Evolutionary conservation across 2,329 filamentous ascomycete species (phyloP), one percentile per base, ranked within the genome.

Genomic region (Penicillium thymicola): DNA sequence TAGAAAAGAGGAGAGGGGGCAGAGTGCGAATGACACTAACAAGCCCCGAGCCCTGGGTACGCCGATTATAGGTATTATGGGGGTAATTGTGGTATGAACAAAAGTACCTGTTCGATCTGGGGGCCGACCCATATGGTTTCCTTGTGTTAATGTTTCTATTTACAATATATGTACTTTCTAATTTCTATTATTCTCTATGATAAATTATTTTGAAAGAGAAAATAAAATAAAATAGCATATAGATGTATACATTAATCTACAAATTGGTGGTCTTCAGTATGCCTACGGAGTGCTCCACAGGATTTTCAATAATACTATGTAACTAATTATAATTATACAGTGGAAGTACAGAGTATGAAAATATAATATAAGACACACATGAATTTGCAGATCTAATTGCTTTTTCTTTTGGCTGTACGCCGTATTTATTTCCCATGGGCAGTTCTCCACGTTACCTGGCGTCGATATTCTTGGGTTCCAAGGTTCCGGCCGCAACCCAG

Each of bases 401-500:
- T 32, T 32, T 30, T 30, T 30, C 13, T 32, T 13, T n/a, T n/a
- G n/a, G 30, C 30, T 32, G 30, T 32, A 32, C 13, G 11, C 11
- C 0, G 30, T 32, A 32, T 45, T 32, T 32, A 23, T 34, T 16
- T 45, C 16, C 32, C 40, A 30, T 49, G 51, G 51, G 25, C 32
- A 30, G 13, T 5, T 13, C 53, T 55, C 53, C 57, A 59, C 55
- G 59, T 59, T 63, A 59, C 59, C 55, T 53, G 55, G 51, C 51
- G 40, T 51, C 47, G 46, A 27, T 36, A 30, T 48, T 45, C 28
- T 28, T 54, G 41, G 47, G 41, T 46, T 55, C 48, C 46, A 51
- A 28, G 48, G 41, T 42, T 54, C 41, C 41, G 28, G 48, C 36
- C 47, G 47, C 46, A 58, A 46, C 61, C 65, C 65, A 66, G 64